phyloP scores from a whole-genome alignment of 805 yeast species.

The Metschnikowia noctiluminum region DNA sequence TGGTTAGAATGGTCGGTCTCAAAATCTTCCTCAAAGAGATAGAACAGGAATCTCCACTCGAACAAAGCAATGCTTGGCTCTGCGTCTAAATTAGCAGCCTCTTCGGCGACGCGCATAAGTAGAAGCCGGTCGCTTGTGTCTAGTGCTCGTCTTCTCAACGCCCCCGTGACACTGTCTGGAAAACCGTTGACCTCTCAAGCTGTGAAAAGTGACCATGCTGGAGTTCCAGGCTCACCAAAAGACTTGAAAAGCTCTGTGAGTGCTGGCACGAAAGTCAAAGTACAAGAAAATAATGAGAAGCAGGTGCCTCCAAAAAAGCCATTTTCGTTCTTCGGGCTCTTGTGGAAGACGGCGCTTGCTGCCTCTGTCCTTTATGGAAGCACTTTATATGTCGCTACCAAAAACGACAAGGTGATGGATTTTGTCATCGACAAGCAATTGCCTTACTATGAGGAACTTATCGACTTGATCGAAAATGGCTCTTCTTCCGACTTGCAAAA shows the following conservation, averaged over 20 bases:
- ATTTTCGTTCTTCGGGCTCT: constrained; percentile 29
- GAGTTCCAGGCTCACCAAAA: neutral
- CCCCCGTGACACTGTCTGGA: constrained; percentile 12
- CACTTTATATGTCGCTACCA: constrained; percentile 39
- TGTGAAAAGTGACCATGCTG: constrained; percentile 11
- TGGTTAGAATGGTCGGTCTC: neutral
- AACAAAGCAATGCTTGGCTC: constrained; percentile 10
- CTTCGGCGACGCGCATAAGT: neutral
- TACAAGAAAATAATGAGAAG: constrained; percentile 16
- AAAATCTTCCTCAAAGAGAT: neutral
- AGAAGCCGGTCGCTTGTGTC: constrained; percentile 11
- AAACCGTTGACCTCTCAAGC: constrained; percentile 18
- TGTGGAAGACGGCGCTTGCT: constrained; percentile 28
- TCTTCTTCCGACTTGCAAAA: constrained; percentile 30
- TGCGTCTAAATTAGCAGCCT: constrained; percentile 7
- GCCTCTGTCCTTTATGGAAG: constrained; percentile 36
- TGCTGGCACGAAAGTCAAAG: constrained; percentile 17
- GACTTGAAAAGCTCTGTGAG: constrained; percentile 7
- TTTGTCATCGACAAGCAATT: constrained; percentile 41
- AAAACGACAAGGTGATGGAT: constrained; percentile 42
- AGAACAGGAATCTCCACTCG: neutral
- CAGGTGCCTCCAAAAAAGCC: constrained; percentile 23
- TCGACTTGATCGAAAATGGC: constrained; percentile 37
- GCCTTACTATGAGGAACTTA: constrained; percentile 41
- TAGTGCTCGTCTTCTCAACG: constrained; percentile 12